Evolutionary conservation across 176 grass and related monocot genomes (phyloP).

Genomic region (Rhynchospora breviuscula): DNA sequence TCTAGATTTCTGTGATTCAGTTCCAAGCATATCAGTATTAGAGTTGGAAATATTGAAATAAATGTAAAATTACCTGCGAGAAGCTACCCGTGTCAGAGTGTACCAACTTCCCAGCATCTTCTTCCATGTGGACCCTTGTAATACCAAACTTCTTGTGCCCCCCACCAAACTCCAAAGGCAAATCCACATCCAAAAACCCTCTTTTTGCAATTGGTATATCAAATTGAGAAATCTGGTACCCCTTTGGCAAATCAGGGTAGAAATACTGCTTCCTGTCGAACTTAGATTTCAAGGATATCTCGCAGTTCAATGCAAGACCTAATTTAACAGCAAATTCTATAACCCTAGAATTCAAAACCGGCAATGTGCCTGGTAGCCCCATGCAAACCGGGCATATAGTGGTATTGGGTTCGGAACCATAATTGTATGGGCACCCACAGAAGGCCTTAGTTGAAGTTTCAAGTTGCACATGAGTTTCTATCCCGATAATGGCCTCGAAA

Average conservation of each 20-base stretch:
- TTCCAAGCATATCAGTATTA: neutral
- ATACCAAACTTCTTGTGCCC: slow-evolving; percentile 81
- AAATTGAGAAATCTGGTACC: slow-evolving; percentile 96
- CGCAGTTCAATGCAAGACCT: slow-evolving; percentile 75
- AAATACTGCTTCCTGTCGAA: slow-evolving; percentile 98
- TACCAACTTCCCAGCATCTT: slow-evolving; percentile 94
- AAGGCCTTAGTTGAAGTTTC: slow-evolving; percentile 76
- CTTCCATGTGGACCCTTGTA: slow-evolving; percentile 95
- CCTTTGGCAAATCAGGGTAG: slow-evolving; percentile 94
- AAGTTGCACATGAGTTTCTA: slow-evolving; percentile 92
- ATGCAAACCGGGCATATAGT: slow-evolving; percentile 88
- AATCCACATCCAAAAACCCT: slow-evolving; percentile 77
- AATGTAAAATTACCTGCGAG: slow-evolving; percentile 55
- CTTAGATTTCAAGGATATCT: slow-evolving; percentile 66
- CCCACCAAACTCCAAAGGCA: slow-evolving; percentile 80
- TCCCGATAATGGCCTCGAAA: slow-evolving; percentile 78
- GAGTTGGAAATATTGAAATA: neutral
- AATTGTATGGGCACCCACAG: slow-evolving; percentile 67
- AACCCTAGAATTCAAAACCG: slow-evolving; percentile 65
- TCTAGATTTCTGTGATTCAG: neutral
- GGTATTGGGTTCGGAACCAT: slow-evolving; percentile 65
- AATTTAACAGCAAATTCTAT: slow-evolving; percentile 78
- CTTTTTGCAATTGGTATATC: slow-evolving; percentile 74
- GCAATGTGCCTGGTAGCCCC: slow-evolving; percentile 79
- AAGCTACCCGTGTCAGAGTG: slow-evolving; percentile 69